Conservation (phyloP, 2,329 filamentous ascomycete genomes). For the Fusarium haematococcum region DNA sequence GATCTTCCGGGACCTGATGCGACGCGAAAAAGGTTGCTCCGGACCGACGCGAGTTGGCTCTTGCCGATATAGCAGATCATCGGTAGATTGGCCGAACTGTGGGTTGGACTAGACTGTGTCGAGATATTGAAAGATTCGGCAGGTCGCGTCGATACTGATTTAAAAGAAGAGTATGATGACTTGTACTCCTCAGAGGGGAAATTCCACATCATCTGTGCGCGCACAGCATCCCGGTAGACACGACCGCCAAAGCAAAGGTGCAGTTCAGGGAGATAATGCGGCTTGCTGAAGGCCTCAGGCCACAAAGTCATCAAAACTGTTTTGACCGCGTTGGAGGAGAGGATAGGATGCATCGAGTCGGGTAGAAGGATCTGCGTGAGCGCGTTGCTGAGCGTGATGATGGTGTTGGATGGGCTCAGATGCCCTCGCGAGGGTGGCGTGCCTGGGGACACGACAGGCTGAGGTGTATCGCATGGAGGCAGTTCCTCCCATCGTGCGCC, state of each 20-base stretch:
- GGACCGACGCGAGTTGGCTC: conserved; percentile 58
- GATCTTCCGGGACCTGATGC: conserved; percentile 52
- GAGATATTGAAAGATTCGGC: conserved; percentile 46
- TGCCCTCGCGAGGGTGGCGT: conserved; percentile 52
- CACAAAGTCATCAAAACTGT: conserved; percentile 60
- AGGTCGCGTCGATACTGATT: conserved; percentile 52
- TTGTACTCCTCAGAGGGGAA: conserved; percentile 44
- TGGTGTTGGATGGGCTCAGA: conserved; percentile 55
- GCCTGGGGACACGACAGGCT: conserved; percentile 49
- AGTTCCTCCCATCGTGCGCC: conserved; percentile 59
- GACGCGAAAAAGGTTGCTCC: conserved; percentile 61
- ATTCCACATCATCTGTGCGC: conserved; percentile 64
- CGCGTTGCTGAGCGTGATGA: conserved; percentile 56
- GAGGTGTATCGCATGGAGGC: conserved; percentile 55
- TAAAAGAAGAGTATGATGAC: conserved; percentile 48
- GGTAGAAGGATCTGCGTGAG: conserved; percentile 58
- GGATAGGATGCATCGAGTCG: conserved; percentile 48
- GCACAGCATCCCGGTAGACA: conserved; percentile 59
- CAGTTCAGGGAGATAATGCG: conserved; percentile 54
- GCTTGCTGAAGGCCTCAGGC: conserved; percentile 49
- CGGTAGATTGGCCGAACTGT: conserved; percentile 43
- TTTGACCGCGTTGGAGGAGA: conserved; percentile 56
- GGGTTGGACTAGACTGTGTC: conserved; percentile 36
- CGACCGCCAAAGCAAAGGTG: conserved; percentile 62
- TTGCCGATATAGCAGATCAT: conserved; percentile 63